Conservation (phyloP, 2,329 filamentous ascomycete species). For the Fusarium scirpi region DNA sequence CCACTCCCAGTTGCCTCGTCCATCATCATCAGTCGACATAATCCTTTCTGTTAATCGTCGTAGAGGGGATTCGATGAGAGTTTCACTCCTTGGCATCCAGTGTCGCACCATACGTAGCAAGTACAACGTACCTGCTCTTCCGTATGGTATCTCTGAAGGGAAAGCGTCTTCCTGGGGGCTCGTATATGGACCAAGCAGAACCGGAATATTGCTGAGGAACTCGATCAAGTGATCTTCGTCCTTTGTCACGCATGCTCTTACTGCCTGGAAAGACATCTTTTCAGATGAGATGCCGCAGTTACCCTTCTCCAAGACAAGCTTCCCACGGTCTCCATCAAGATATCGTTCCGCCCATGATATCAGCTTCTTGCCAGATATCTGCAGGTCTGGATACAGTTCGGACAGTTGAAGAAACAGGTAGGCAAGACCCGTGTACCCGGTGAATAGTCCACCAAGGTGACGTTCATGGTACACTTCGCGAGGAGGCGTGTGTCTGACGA, state of each 20-base stretch:
- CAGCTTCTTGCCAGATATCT: slow-evolving; percentile 57
- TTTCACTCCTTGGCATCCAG: slow-evolving; percentile 63
- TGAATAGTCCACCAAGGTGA: slow-evolving; percentile 61
- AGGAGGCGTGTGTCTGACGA: slow-evolving; percentile 54
- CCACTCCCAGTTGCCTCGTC: slow-evolving; percentile 69
- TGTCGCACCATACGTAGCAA: slow-evolving; percentile 72
- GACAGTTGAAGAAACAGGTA: slow-evolving; percentile 66
- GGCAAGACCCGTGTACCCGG: slow-evolving; percentile 67
- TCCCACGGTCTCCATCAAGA: slow-evolving; percentile 55
- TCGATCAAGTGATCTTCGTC: slow-evolving; percentile 53
- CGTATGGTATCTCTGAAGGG: slow-evolving; percentile 73
- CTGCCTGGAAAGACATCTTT: slow-evolving; percentile 59
- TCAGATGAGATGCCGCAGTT: slow-evolving; percentile 65
- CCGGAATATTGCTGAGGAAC: slow-evolving; percentile 56
- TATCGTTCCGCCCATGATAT: slow-evolving; percentile 62
- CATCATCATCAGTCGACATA: slow-evolving; percentile 61
- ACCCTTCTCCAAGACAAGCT: slow-evolving; percentile 53
- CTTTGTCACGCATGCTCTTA: slow-evolving; percentile 58
- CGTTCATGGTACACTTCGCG: slow-evolving; percentile 50
- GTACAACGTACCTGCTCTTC: slow-evolving; percentile 76
- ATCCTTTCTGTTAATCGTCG: slow-evolving; percentile 70
- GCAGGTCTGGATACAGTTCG: slow-evolving; percentile 56
- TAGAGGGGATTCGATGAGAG: slow-evolving; percentile 65
- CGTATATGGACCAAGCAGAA: slow-evolving; percentile 48
- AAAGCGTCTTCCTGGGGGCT: slow-evolving; percentile 54